Evolutionary conservation across 2,329 filamentous ascomycete species (phyloP).

Genomic region (Botryotinia convoluta): DNA sequence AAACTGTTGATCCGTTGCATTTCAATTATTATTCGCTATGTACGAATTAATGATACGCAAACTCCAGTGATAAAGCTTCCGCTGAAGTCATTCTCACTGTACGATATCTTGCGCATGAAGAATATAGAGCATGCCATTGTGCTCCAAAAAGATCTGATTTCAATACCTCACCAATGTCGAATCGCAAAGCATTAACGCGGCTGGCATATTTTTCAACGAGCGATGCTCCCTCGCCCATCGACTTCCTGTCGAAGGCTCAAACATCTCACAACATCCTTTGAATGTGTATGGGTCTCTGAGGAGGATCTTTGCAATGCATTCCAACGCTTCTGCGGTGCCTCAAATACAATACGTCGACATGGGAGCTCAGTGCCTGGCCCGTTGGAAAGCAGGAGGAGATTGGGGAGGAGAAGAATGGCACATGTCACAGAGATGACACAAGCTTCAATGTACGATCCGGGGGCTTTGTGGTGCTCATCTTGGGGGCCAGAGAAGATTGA

Average conservation of each 20-base stretch:
- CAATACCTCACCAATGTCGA: slow-evolving; percentile 21
- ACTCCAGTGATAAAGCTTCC: not conserved
- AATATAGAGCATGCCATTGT: slow-evolving; percentile 8
- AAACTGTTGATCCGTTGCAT: slow-evolving; percentile 2
- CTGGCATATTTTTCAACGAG: slow-evolving; percentile 23
- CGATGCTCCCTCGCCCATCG: slow-evolving; percentile 48
- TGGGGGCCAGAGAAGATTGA: slow-evolving; percentile 30
- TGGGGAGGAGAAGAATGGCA: slow-evolving; percentile 38
- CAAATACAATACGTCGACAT: slow-evolving; percentile 36
- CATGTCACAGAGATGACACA: slow-evolving; percentile 31
- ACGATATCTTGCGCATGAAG: not conserved
- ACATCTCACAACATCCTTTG: slow-evolving; percentile 40
- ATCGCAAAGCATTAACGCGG: slow-evolving; percentile 4
- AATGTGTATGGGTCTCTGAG: slow-evolving; percentile 60
- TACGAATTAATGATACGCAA: not conserved
- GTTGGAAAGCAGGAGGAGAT: slow-evolving; percentile 37
- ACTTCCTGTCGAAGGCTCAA: slow-evolving; percentile 51
- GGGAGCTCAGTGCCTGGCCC: slow-evolving; percentile 40
- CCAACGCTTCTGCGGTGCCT: slow-evolving; percentile 43
- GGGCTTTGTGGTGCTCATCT: slow-evolving; percentile 29
- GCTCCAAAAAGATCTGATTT: not conserved
- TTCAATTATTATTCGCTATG: not conserved
- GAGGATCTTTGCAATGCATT: slow-evolving; percentile 52
- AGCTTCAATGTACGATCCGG: slow-evolving; percentile 22
- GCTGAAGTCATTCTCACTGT: not conserved